phyloP scores from a whole-genome alignment of 1,284 basidiomycete genomes.

The Macrocybe sp. region DNA sequence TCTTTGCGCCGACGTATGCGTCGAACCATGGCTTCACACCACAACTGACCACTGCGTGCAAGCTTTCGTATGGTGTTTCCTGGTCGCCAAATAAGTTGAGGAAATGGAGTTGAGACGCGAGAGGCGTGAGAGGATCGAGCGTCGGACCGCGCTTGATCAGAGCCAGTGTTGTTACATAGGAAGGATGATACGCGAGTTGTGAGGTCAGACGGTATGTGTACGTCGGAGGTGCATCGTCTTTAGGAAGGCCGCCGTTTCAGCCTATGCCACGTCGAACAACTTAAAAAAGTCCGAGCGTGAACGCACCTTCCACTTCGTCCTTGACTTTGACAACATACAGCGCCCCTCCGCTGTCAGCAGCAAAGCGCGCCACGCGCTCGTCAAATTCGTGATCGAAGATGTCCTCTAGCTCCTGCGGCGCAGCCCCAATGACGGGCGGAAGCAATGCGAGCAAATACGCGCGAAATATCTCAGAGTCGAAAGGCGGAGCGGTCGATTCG shows the following conservation, averaged over 20 bases:
- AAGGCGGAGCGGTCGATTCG: constrained; percentile 21
- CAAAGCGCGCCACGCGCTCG: constrained; percentile 70
- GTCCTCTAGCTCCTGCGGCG: constrained; percentile 55
- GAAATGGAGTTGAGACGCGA: constrained; percentile 87
- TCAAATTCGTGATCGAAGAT: constrained; percentile 74
- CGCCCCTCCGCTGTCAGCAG: constrained; percentile 64
- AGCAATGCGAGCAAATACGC: constrained; percentile 67
- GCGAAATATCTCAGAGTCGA: constrained; percentile 60
- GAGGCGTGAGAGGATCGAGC: constrained; percentile 74
- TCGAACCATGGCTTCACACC: constrained; percentile 99
- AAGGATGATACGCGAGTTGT: constrained; percentile 77
- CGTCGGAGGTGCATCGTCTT: constrained; percentile 57
- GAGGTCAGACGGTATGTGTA: constrained; percentile 69
- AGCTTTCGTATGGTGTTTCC: constrained; percentile 90
- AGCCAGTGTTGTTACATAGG: constrained; percentile 83
- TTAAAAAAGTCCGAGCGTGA: neutral
- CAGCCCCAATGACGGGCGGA: constrained; percentile 70
- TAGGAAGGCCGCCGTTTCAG: constrained; percentile 1
- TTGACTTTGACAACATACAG: constrained; percentile 77
- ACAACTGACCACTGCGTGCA: constrained; percentile 94
- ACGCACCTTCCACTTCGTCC: constrained; percentile 65
- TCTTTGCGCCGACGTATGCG: constrained; percentile 82
- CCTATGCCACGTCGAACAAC: neutral
- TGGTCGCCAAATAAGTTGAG: constrained; percentile 91
- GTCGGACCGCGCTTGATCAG: constrained; percentile 90